These are phyloP conservation scores for Aspergillus bertholletiae DNA, from an alignment of 495 filamentous ascomycete species.

Conservation along the genomic window DNA sequence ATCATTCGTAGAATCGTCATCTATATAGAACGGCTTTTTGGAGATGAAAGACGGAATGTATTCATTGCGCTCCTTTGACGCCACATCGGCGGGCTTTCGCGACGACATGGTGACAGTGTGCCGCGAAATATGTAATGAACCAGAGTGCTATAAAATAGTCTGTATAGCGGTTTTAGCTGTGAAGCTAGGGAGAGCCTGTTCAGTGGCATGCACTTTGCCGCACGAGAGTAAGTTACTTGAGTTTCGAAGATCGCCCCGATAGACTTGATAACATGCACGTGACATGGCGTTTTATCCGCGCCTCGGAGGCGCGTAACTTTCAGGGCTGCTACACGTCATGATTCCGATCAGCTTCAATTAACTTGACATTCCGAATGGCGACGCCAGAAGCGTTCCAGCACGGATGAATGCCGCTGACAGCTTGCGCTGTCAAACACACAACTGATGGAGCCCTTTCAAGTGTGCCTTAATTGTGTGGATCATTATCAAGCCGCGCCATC, in stretches of 20 bases:
- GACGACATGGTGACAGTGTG: conserved; percentile 39
- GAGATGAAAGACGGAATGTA: conserved; percentile 99
- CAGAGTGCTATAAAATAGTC: neutral
- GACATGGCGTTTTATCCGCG: conserved; percentile 30
- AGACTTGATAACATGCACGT: conserved; percentile 21
- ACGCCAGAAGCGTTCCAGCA: neutral
- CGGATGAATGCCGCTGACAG: conserved; percentile 33
- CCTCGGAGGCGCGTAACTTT: conserved; percentile 15
- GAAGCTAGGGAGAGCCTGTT: neutral
- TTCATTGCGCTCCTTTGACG: conserved; percentile 82
- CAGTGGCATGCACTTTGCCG: neutral
- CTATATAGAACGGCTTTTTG: conserved; percentile 95
- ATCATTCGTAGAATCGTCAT: conserved; percentile 75
- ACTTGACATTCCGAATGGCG: neutral
- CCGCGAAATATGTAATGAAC: neutral
- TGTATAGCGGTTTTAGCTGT: neutral
- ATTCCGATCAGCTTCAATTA: neutral
- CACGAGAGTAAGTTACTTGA: neutral
- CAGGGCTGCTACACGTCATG: conserved; percentile 11
- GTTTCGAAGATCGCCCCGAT: conserved; percentile 3
- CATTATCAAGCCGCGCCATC: conserved; percentile 80
- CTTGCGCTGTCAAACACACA: conserved; percentile 15
- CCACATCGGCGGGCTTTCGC: conserved; percentile 48
- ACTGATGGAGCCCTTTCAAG: conserved; percentile 67
- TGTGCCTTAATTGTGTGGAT: conserved; percentile 93